Evolutionary conservation across 148 eudicot genomes (phyloP).

Genomic region (Vaccinium macrocarpon): DNA sequence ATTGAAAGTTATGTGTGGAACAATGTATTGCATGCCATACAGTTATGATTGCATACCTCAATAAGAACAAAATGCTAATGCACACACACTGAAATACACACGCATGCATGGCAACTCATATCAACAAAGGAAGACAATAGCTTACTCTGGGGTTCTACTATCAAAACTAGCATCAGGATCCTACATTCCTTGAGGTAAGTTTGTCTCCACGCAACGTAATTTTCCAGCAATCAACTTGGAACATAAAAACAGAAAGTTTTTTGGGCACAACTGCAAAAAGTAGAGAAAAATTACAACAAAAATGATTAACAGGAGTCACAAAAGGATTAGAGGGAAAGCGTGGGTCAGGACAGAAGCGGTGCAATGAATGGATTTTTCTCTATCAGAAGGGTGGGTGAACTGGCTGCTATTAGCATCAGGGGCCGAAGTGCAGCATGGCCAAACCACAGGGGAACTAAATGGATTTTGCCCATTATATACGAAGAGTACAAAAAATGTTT

Average conservation of each 20-base stretch:
- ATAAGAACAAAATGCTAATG: neutral
- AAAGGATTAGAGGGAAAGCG: neutral
- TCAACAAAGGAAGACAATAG: neutral
- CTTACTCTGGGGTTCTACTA: slow-evolving; percentile 5
- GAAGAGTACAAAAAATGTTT: neutral
- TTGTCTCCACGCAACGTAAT: slow-evolving; percentile 71
- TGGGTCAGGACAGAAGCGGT: neutral
- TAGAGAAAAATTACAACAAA: neutral
- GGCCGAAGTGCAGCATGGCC: neutral
- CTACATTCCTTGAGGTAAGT: slow-evolving; percentile 43
- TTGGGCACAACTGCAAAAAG: slow-evolving; percentile 67
- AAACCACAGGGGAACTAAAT: neutral
- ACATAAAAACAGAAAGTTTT: slow-evolving; percentile 56
- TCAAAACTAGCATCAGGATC: slow-evolving; percentile 22
- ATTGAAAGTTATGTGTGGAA: neutral
- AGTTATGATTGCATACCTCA: neutral
- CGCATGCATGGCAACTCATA: neutral
- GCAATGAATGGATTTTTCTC: neutral
- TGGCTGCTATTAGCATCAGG: neutral
- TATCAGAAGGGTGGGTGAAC: neutral
- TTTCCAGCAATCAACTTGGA: slow-evolving; percentile 86
- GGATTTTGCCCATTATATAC: neutral
- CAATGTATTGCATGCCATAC: neutral
- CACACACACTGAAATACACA: neutral
- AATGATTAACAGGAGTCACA: neutral